phyloP scores from a whole-genome alignment of 805 yeast species.

The Diddensiella caesifluorescens region DNA sequence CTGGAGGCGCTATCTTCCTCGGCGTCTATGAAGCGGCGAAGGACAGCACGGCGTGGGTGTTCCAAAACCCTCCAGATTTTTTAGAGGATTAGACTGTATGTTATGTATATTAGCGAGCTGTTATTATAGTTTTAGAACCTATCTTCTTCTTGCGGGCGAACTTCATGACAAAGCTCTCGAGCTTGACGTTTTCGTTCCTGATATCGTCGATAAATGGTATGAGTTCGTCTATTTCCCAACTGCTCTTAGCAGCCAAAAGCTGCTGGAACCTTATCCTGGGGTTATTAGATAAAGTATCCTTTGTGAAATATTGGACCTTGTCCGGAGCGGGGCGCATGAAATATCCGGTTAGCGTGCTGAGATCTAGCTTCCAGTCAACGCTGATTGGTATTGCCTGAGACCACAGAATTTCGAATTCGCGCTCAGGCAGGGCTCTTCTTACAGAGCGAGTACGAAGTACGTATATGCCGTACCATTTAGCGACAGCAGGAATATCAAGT shows the following conservation, averaged over 20 bases:
- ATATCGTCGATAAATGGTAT: constrained; percentile 59
- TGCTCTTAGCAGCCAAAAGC: constrained; percentile 48
- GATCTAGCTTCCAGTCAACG: constrained; percentile 57
- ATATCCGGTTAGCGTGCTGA: constrained; percentile 50
- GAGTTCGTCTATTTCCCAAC: constrained; percentile 60
- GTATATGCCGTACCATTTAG: constrained; percentile 60
- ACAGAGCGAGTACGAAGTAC: constrained; percentile 40
- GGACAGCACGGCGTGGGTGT: constrained; percentile 5
- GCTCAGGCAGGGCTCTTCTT: constrained; percentile 30
- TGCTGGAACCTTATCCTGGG: constrained; percentile 45
- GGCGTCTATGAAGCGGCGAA: constrained; percentile 77
- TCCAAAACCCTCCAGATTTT: neutral
- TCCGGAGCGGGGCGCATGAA: constrained; percentile 44
- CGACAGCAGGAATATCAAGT: constrained; percentile 43
- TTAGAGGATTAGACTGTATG: neutral
- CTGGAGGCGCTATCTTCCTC: constrained; percentile 95
- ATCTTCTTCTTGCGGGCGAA: constrained; percentile 49
- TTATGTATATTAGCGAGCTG: constrained; percentile 23
- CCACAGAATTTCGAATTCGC: constrained; percentile 40
- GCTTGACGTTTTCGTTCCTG: constrained; percentile 47
- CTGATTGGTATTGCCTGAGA: constrained; percentile 27
- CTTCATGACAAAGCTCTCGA: constrained; percentile 57
- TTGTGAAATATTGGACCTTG: constrained; percentile 50
- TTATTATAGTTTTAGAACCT: constrained; percentile 39
- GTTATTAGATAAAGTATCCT: constrained; percentile 43